phyloP scores from a whole-genome alignment of 2,329 filamentous ascomycete genomes.

The Alternaria arborescens region DNA sequence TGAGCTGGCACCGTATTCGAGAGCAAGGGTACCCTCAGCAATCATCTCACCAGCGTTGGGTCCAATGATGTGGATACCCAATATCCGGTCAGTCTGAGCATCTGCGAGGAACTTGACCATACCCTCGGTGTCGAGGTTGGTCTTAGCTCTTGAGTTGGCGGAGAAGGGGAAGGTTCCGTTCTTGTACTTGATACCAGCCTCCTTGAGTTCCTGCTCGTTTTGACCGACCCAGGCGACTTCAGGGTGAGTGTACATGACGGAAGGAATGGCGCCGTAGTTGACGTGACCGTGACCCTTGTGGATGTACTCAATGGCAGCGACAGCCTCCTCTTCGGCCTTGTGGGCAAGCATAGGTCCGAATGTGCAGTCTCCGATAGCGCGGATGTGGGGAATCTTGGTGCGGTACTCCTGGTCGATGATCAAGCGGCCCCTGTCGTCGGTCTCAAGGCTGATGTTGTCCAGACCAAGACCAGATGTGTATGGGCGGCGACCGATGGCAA shows the following conservation, averaged over 20 bases:
- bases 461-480: conserved; percentile 92
- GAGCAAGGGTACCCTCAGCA: conserved; percentile 90
- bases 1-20: conserved; percentile 95
- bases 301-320: conserved; percentile 95
- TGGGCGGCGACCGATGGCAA: conserved; percentile 93
- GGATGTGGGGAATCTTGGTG: conserved; percentile 96
- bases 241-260: conserved; percentile 99
- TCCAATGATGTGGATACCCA: conserved; percentile 96
- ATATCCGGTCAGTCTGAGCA: conserved; percentile 92
- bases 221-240: conserved; percentile 99
- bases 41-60: conserved; percentile 99
- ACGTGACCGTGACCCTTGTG: conserved; percentile 98
- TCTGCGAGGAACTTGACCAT: conserved; percentile 97
- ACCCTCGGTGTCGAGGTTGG: conserved; percentile 94
- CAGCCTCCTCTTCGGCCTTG: conserved; percentile 98
- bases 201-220: conserved; percentile 95
- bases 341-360: conserved; percentile 99
- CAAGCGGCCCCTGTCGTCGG: conserved; percentile 91
- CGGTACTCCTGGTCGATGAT: conserved; percentile 99
- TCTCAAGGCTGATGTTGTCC: conserved; percentile 91
- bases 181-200: conserved; percentile 87
- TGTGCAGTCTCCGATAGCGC: conserved; percentile 93
- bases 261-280: conserved; percentile 97
- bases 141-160: conserved; percentile 98
- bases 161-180: conserved; percentile 95